Evolutionary conservation across 2,329 filamentous ascomycete species (phyloP).

Genomic region (Nemania diffusa): DNA sequence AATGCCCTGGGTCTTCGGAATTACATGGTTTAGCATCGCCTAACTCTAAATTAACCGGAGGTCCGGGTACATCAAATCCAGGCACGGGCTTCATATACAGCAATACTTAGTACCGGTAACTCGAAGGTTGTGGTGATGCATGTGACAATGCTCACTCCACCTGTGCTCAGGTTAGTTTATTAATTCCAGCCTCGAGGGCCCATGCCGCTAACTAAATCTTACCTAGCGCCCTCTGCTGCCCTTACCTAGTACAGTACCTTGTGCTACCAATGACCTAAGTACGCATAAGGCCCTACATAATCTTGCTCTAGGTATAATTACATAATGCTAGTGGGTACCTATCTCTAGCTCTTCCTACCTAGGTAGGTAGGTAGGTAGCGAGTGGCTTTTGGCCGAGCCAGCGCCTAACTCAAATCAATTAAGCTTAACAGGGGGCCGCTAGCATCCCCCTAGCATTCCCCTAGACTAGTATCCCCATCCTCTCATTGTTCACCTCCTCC

Average conservation of each 20-base stretch:
- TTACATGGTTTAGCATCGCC: constrained; percentile 24
- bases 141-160: constrained; percentile 32
- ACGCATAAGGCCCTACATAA: not conserved
- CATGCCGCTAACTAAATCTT: constrained; percentile 16
- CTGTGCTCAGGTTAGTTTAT: not conserved
- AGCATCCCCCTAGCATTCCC: too few species aligned
- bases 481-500: constrained; percentile 17
- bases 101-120: not conserved
- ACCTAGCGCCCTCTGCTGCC: not conserved
- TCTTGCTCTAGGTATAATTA: not conserved
- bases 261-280: not conserved
- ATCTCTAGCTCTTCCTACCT: not conserved
- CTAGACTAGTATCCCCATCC: constrained; percentile 4
- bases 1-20: constrained; percentile 8
- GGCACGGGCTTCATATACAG: not conserved
- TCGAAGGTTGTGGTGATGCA: constrained; percentile 18
- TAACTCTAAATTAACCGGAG: constrained; percentile 4
- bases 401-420: constrained; percentile 28
- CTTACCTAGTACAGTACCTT: not conserved
- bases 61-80: not conserved
- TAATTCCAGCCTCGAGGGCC: not conserved
- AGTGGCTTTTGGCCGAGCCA: not conserved
- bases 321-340: too few species aligned
- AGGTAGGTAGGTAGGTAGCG: not conserved
- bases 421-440: constrained; percentile 23